Base-by-base conservation (phyloP, 495 filamentous ascomycete genomes). In the Hypoxylon crocopeplum region DNA sequence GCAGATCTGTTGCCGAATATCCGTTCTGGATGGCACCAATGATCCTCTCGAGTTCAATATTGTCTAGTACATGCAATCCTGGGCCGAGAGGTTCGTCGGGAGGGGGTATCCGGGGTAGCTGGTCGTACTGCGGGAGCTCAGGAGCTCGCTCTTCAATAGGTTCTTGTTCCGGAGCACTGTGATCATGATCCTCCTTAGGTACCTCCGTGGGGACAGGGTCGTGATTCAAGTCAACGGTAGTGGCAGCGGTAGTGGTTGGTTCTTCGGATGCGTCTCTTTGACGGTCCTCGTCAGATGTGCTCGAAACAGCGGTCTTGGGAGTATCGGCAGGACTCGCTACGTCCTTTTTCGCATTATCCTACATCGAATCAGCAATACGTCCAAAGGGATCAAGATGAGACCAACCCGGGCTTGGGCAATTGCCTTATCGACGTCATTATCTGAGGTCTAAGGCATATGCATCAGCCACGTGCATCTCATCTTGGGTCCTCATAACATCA, bases 1-100 rank as follows among this genome's bases (percentile, higher is more conserved):
- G 47, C 8, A 71, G 41, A 11, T 59, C 32, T 8, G 44, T 19
- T 4, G 34, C 48, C n/a, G 56, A 37, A 20, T 51, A 56, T 7
- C 58, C 62, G 19, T 69, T 39, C 22, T 75, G 73, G 27, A 75
- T 65, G 11, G 57, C 62, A 2, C 55, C 60, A 7, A 68, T 50
- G 6, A 73, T 29, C 4, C 56, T 52, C 5, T 50, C 27, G 3
- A 72, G 38, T 8, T 48, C 48, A 41, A 72, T 69, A 5, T 27
- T 38, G 16, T 53, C 59, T n/a, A n/a, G n/a, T n/a, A n/a, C n/a
- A n/a, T n/a, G n/a, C n/a, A n/a, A n/a, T n/a, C 30, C 37, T 8
- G 37, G 7, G 10, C 17, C 34, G 1, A 36, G 40, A 1, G 38
- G 51, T 13, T 42, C 7, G 10, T 21, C 16, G 2, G 46, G 46